Base-by-base conservation (phyloP, 2,329 filamentous ascomycete species). In the Microascus cirrosus region DNA sequence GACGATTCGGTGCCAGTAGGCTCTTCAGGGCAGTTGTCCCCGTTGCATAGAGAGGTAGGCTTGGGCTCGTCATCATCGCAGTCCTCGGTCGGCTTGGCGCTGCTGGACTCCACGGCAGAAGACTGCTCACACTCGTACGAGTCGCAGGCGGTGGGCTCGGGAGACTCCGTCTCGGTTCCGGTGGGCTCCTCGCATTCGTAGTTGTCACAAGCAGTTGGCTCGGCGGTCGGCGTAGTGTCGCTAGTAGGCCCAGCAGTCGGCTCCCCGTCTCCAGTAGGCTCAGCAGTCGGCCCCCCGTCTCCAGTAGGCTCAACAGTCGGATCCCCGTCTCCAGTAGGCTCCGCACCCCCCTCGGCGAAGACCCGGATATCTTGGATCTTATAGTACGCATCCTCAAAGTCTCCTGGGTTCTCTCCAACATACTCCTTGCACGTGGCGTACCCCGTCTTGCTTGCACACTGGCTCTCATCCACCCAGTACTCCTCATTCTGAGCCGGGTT, bases 401-500 rank as follows among this genome's bases (percentile, higher is more conserved):
- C 69, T 1, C 57, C 42, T 0, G 74, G 71, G 63, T 73, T 65
- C 18, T 63, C 62, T 34, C 65, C 64, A 36, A 78, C 72, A 54
- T 71, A 77, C 32, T 67, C 63, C 20, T 60, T 57, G 65, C 74
- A 77, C 20, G 65, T 63, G 1, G 51, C 58, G 50, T 64, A 63
- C 20, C 60, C 59, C 8, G 69, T 65, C 53, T 57, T 53, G 35
- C 56, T 55, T 18, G 39, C 39, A 45, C 39, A 45, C 18, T 45
- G 15, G 25, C 53, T 15, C 50, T 57, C 55, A 42, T 64, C 55
- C 53, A 61, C 60, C 66, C 68, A 73, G 48, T 65, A 60, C 15
- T 60, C 58, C 3, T 59, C 45, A 48, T 65, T 63, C 55, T 68
- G 84, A 1, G 86, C 85, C 74, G 85, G 87, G 64, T 84, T 80